Base-by-base conservation (phyloP, 306 rosid species). In the Inga leiocalycina region DNA sequence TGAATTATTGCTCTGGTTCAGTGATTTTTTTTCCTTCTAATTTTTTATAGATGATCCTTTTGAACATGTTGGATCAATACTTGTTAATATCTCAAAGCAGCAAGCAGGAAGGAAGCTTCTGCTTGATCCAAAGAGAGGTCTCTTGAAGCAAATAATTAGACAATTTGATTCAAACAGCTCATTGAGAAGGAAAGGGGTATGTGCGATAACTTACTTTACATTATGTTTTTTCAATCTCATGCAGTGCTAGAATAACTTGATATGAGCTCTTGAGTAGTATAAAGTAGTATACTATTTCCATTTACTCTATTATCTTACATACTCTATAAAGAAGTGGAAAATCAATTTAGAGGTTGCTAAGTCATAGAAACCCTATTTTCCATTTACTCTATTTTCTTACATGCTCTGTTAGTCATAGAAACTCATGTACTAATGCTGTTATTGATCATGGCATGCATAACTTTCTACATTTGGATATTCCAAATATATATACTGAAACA, bases 161-260 rank as follows among this genome's bases (percentile, higher is more conserved):
- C 98, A 93, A 85, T 93, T 87, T 52, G 98, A 95, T 84, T 93
- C 99, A 35, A 87, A 77, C 74, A 93, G 93, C 84, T 85, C 75
- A n/a, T 77, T 95, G 86, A 88, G 99, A 75, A 93, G 89, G 92
- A 95, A 90, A 87, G 99, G 99, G 94, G 99, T 95, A 93, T 83
- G 97, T 82, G 16, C 37, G n/a, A 79, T 75, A 30, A 69, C 46
- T 76, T 72, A 48, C 79, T 69, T 46, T 44, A 65, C 78, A 48
- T 30, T 75, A 10, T 32, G 13, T 49, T 80, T 82, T 80, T 74
- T 65, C 34, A 46, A 70, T 75, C 71, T 32, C 66, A 24, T 30
- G 79, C 71, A 61, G 34, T 74, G 49, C 62, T 82, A 19, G 39
- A 67, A 49, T 44, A 27, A 74, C 68, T n/a, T 84, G 7, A 64